A percentile compares a stretch with the other conserved stretches of the same genome.
Evolutionary conservation across 2,329 filamentous ascomycete species (phyloP).

Genomic region (Fusarium oligoseptatum): DNA sequence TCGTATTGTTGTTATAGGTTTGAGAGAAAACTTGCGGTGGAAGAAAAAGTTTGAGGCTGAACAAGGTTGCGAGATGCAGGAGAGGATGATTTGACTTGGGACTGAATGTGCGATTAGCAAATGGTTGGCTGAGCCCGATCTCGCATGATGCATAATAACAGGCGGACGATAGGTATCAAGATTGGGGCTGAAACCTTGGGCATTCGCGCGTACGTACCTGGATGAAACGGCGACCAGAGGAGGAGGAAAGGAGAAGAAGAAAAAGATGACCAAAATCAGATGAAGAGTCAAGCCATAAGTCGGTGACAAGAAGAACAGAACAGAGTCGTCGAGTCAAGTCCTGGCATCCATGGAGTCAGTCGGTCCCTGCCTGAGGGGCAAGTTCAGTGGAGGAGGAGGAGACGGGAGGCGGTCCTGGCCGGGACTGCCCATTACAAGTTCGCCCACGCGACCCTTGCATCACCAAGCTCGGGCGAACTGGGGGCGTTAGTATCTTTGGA

Average conservation of each 20-base stretch:
- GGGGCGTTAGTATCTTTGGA: background rate
- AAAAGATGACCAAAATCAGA: constrained; percentile 9
- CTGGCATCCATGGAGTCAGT: constrained; percentile 25
- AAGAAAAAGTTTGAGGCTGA: background rate
- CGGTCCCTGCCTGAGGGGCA: constrained; percentile 29
- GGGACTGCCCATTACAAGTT: constrained; percentile 9
- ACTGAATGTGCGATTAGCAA: constrained; percentile 44
- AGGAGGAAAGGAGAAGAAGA: background rate
- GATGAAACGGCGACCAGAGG: background rate
- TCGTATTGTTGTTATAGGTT: background rate
- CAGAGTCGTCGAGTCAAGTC: constrained; percentile 12
- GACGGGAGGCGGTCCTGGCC: background rate
- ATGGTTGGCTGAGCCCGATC: constrained; percentile 40
- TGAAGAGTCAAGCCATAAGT: background rate
- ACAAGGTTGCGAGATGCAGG: constrained; percentile 21
- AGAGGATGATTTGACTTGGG: constrained; percentile 31
- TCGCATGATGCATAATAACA: constrained; percentile 45
- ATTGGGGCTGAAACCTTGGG: constrained; percentile 13
- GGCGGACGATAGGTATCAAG: constrained; percentile 20
- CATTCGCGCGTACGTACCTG: constrained; percentile 13
- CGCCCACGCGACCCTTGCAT: constrained; percentile 41
- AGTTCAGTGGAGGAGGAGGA: constrained; percentile 25
- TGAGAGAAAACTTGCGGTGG: background rate
- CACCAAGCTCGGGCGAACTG: constrained; percentile 3
- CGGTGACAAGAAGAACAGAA: background rate